Conservation (phyloP, 257 asterid genomes). For the Lycium ferocissimum region DNA sequence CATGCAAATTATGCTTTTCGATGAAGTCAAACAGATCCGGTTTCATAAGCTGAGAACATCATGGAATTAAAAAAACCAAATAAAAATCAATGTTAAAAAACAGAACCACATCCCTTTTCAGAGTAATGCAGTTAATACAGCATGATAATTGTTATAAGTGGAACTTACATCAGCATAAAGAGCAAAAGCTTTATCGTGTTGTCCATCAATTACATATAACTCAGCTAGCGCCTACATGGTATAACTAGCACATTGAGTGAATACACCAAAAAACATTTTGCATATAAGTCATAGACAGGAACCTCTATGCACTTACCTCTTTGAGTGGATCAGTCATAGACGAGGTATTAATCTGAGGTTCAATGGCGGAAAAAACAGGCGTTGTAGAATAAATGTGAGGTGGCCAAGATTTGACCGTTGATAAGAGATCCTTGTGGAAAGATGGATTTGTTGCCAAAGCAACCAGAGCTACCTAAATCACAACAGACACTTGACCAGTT, state of each 20-base stretch:
- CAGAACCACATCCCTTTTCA: background rate
- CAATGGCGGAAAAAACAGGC: conserved; percentile 91
- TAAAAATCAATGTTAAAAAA: conserved; percentile 2
- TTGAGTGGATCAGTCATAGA: conserved; percentile 81
- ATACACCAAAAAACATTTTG: conserved; percentile 22
- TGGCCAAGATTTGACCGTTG: conserved; percentile 92
- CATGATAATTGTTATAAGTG: conserved; percentile 69
- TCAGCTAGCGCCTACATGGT: conserved; percentile 88
- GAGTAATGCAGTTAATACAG: background rate
- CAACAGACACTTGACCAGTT: conserved; percentile 37
- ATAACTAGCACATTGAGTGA: conserved; percentile 41
- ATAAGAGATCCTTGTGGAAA: conserved; percentile 88
- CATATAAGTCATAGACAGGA: conserved; percentile 28
- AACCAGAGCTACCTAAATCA: conserved; percentile 86
- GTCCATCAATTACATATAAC: conserved; percentile 82
- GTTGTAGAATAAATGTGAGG: conserved; percentile 75
- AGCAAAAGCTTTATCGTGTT: conserved; percentile 88
- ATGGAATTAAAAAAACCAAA: background rate
- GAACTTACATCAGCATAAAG: conserved; percentile 95
- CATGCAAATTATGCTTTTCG: conserved; percentile 90
- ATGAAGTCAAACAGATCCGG: conserved; percentile 90
- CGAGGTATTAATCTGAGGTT: conserved; percentile 88
- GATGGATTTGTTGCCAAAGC: conserved; percentile 93
- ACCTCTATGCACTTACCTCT: conserved; percentile 60
- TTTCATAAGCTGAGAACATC: conserved; percentile 80